A percentile compares a stretch with the other conserved stretches of the same genome.
These are phyloP conservation scores for Lophium mytilinum DNA, from an alignment of 495 filamentous ascomycete species.

Conservation along the genomic window DNA sequence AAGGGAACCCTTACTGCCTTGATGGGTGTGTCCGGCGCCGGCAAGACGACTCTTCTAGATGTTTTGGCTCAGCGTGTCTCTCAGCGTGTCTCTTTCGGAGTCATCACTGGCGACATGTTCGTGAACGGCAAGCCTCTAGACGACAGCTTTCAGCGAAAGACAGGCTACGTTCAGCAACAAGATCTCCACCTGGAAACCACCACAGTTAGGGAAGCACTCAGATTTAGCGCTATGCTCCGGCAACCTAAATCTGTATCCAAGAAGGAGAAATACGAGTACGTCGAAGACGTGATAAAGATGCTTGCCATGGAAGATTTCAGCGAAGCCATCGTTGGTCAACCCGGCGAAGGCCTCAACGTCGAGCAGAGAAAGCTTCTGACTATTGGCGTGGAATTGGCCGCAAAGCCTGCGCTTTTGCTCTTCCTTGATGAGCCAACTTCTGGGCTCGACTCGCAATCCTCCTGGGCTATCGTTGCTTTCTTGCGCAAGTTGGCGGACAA, in stretches of 20 bases:
- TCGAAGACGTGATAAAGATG: slow-evolving; percentile 17
- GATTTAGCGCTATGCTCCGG: slow-evolving; percentile 19
- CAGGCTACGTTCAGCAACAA: slow-evolving; percentile 21
- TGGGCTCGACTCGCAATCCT: slow-evolving; percentile 73
- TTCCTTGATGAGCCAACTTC: slow-evolving; percentile 56
- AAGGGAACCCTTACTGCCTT: not conserved
- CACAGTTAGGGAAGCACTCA: slow-evolving; percentile 18
- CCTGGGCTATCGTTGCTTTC: slow-evolving; percentile 69
- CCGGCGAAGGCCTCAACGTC: slow-evolving; percentile 15
- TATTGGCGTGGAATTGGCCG: slow-evolving; percentile 22
- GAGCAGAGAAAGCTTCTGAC: slow-evolving; percentile 24
- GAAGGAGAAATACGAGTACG: slow-evolving; percentile 14
- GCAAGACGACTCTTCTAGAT: slow-evolving; percentile 23
- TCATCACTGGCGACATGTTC: slow-evolving; percentile 15
- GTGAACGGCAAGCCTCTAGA: slow-evolving; percentile 13
- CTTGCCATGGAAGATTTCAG: slow-evolving; percentile 20
- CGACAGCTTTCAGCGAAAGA: slow-evolving; percentile 16
- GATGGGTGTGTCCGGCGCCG: slow-evolving; percentile 21
- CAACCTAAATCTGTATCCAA: slow-evolving; percentile 25
- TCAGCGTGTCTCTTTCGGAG: slow-evolving; percentile 9
- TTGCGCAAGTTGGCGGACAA: slow-evolving; percentile 69
- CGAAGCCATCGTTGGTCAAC: slow-evolving; percentile 17
- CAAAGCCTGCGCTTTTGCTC: slow-evolving; percentile 16
- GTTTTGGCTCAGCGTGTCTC: slow-evolving; percentile 15
- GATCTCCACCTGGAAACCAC: slow-evolving; percentile 20